These are phyloP conservation scores for Cucurbita ficifolia DNA, from an alignment of 306 rosid species.

Conservation along the genomic window DNA sequence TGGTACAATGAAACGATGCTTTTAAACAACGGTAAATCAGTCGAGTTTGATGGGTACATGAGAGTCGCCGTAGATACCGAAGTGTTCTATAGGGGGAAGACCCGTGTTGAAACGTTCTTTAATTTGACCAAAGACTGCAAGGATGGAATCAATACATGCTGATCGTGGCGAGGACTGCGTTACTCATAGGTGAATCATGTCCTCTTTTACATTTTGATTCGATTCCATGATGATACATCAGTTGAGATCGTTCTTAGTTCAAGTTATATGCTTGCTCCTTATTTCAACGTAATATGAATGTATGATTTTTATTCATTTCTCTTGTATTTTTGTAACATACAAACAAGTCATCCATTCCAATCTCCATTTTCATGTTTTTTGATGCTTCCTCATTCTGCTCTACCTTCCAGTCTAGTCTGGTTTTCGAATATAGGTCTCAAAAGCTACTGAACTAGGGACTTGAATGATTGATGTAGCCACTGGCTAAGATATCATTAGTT, in stretches of 20 bases:
- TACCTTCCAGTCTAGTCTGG: neutral
- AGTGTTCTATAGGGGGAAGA: slow-evolving; percentile 80
- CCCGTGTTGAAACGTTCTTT: slow-evolving; percentile 74
- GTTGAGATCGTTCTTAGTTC: neutral
- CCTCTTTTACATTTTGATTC: neutral
- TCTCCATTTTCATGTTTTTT: neutral
- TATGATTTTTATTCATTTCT: slow-evolving; percentile 2
- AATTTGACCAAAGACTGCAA: slow-evolving; percentile 90
- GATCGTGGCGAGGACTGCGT: slow-evolving; percentile 25
- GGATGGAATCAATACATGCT: slow-evolving; percentile 90
- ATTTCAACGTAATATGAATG: neutral
- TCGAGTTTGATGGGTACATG: slow-evolving; percentile 98
- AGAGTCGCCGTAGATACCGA: slow-evolving; percentile 96
- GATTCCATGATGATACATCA: neutral
- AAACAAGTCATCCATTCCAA: neutral
- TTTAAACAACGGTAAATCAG: slow-evolving; percentile 62
- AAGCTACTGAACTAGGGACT: neutral
- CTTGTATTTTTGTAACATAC: neutral
- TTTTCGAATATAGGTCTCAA: neutral
- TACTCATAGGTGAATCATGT: slow-evolving; percentile 14
- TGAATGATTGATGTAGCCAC: neutral
- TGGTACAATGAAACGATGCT: slow-evolving; percentile 73
- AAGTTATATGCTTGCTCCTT: neutral
- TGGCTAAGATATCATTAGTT: too few relatives aligned
- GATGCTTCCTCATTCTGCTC: neutral